phyloP scores from a whole-genome alignment of 179 eudicot species.

The Vitellaria paradoxa region DNA sequence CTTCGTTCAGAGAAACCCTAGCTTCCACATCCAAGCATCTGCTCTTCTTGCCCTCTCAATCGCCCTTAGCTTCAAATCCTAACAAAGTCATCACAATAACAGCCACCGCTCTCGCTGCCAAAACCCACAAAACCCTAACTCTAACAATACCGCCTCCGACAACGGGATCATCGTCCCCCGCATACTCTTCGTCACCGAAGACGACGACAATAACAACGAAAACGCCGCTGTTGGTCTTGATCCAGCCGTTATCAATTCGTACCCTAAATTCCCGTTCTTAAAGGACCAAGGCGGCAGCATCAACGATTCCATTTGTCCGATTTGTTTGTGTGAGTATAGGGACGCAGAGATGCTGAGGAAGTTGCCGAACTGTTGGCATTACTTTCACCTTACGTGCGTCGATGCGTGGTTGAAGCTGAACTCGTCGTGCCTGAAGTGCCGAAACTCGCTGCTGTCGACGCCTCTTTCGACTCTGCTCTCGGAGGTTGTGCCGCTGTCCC shows the following conservation, averaged over 20 bases:
- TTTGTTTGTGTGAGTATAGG: conserved; percentile 72
- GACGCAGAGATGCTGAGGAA: conserved; percentile 73
- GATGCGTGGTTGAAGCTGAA: conserved; percentile 85
- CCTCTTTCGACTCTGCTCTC: conserved; percentile 80
- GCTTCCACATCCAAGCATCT: no score
- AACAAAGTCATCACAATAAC: no score
- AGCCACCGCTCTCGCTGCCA: conserved; percentile 23
- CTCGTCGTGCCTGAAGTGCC: conserved; percentile 79
- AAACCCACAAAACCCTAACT: background rate
- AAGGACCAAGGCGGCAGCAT: conserved; percentile 12
- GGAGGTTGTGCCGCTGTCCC: conserved; percentile 82
- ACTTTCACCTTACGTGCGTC: conserved; percentile 61
- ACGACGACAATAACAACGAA: conserved; percentile 33
- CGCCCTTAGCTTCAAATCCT: no score
- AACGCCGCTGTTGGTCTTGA: conserved; percentile 56
- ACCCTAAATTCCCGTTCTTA: conserved; percentile 57
- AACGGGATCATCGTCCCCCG: conserved; percentile 63
- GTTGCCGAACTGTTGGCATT: conserved; percentile 83
- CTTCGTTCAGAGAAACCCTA: no score
- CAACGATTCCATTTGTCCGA: conserved; percentile 49
- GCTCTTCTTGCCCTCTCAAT: no score
- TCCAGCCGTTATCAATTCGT: conserved; percentile 60
- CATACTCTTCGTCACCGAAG: conserved; percentile 75
- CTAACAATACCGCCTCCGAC: conserved; percentile 14
- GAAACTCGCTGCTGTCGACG: conserved; percentile 84